Conservation (phyloP, 352 stramenopile genomes). For the Globisporangium echinulatum region DNA sequence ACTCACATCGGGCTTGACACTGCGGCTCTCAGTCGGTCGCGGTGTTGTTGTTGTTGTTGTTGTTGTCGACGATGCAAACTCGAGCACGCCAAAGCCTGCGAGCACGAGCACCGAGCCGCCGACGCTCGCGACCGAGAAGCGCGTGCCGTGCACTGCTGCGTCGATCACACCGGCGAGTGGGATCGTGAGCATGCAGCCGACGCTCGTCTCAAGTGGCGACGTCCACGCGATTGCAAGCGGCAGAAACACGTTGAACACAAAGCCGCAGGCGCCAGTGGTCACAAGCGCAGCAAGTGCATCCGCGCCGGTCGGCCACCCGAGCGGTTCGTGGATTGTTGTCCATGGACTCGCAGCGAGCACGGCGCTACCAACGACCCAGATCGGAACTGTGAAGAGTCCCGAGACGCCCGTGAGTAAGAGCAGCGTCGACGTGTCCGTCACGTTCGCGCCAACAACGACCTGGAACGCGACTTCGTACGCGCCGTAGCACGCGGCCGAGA, state of each 20-base stretch:
- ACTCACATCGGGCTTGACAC: no score
- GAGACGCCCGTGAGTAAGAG: conserved; percentile 38
- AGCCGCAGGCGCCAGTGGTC: conserved; percentile 25
- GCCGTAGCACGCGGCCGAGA: conserved; percentile 36
- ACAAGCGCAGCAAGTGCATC: conserved; percentile 32
- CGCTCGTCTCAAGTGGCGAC: conserved; percentile 45
- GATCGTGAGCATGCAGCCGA: conserved; percentile 55
- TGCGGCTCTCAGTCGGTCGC: no score
- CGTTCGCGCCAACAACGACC: conserved; percentile 25
- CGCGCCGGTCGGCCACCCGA: conserved; percentile 30
- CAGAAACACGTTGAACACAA: conserved; percentile 35
- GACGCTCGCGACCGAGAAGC: conserved; percentile 43
- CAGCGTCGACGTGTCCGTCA: conserved; percentile 48
- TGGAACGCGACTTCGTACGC: conserved; percentile 43
- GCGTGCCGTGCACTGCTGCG: conserved; percentile 32
- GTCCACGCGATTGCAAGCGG: conserved; percentile 45
- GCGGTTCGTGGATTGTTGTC: conserved; percentile 33
- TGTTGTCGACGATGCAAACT: conserved; percentile 15
- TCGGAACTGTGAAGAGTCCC: conserved; percentile 36
- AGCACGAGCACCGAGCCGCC: conserved; percentile 41
- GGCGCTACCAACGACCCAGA: conserved; percentile 39
- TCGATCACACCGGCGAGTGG: conserved; percentile 43
- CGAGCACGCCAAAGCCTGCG: conserved; percentile 37
- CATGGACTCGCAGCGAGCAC: conserved; percentile 31
- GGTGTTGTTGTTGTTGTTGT: neutral